Evolutionary conservation across 2,329 filamentous ascomycete species (phyloP).

Genomic region (Akanthomyces dipterigenus): DNA sequence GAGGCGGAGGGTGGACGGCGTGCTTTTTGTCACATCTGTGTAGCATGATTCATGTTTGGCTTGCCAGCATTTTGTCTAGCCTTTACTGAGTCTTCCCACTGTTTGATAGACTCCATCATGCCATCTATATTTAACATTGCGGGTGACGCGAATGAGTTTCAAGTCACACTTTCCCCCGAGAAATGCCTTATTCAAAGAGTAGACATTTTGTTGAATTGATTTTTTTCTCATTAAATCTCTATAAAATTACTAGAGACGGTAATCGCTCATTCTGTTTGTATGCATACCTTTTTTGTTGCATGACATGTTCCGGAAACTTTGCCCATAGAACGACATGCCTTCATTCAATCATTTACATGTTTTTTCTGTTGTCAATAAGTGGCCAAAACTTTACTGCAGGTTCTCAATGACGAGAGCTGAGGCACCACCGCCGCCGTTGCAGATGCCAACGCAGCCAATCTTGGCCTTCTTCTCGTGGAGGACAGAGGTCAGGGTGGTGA

Average conservation of each 20-base stretch:
- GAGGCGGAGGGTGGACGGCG: background rate
- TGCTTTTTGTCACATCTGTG: background rate
- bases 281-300: background rate
- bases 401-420: constrained; percentile 88
- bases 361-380: background rate
- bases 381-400: constrained; percentile 39
- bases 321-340: background rate
- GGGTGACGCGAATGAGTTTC: background rate
- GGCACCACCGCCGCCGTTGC: constrained; percentile 95
- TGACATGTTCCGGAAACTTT: background rate
- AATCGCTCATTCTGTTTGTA: background rate
- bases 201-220: background rate
- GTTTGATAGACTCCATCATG: background rate
- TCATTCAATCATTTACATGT: constrained; percentile 1
- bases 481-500: constrained; percentile 83
- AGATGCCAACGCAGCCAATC: constrained; percentile 91
- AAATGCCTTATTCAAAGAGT: background rate
- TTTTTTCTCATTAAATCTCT: constrained; percentile 6
- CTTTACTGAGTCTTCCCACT: background rate
- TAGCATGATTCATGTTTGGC: background rate
- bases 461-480: constrained; percentile 86
- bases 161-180: too few species aligned
- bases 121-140: background rate
- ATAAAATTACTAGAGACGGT: constrained; percentile 4
- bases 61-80: background rate